Evolutionary conservation across 2,329 filamentous ascomycete species (phyloP).

Genomic region (Trichoderma sp.): DNA sequence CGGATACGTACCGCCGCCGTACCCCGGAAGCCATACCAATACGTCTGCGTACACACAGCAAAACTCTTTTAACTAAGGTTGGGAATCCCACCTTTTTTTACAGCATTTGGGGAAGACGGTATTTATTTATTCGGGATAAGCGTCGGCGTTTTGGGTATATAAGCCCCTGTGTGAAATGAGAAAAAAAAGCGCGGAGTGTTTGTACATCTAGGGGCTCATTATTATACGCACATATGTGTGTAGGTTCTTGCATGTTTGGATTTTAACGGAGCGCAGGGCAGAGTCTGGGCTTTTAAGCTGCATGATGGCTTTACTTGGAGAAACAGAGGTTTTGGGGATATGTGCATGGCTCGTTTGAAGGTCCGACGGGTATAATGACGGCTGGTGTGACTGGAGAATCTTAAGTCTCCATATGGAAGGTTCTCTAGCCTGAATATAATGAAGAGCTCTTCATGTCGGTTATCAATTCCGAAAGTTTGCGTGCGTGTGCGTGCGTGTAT

Average conservation of each 20-base stretch:
- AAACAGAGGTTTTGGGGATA: not conserved
- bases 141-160: slow-evolving; percentile 22
- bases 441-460: not conserved
- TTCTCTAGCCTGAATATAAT: not conserved
- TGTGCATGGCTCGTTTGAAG: not conserved
- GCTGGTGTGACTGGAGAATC: no score
- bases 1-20: slow-evolving; percentile 31
- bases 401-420: not conserved
- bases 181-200: not conserved
- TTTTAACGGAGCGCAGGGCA: not conserved
- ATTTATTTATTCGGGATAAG: slow-evolving; percentile 3
- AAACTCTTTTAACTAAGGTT: slow-evolving; percentile 21
- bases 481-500: not conserved
- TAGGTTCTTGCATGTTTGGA: not conserved
- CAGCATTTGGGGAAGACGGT: not conserved
- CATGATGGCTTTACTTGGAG: not conserved
- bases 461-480: not conserved
- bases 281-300: not conserved
- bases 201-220: not conserved
- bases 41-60: slow-evolving; percentile 31
- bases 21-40: slow-evolving; percentile 30
- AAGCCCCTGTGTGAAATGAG: not conserved
- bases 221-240: not conserved
- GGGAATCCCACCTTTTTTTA: not conserved
- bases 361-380: not conserved